Evolutionary conservation across 768 basidiomycete genomes (phyloP).

Genomic region (Amanita rimosa): DNA sequence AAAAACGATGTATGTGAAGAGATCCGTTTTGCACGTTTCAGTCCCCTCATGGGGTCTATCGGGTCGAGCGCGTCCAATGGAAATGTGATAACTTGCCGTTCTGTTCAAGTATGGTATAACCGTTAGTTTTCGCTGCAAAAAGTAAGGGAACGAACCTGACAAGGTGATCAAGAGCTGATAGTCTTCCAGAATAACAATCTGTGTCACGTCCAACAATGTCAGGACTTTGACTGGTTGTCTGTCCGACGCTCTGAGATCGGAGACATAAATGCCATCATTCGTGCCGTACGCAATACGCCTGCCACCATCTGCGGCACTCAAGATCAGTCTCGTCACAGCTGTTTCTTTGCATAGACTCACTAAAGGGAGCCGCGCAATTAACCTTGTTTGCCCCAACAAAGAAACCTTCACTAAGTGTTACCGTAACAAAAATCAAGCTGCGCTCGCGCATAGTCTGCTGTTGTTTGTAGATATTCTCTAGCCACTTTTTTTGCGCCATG

Average conservation of each 20-base stretch:
- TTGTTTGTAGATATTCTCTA: slow-evolving; percentile 84
- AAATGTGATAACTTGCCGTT: slow-evolving; percentile 93
- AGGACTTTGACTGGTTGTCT: slow-evolving; percentile 86
- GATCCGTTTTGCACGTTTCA: slow-evolving; percentile 91
- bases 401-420: slow-evolving; percentile 78
- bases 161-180: slow-evolving; percentile 95
- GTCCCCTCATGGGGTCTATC: slow-evolving; percentile 78
- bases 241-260: slow-evolving; percentile 67
- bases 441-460: slow-evolving; percentile 78
- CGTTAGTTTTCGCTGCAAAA: background rate
- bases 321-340: background rate
- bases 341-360: slow-evolving; percentile 40
- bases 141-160: slow-evolving; percentile 49
- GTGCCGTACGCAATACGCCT: slow-evolving; percentile 91
- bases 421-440: slow-evolving; percentile 79
- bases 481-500: slow-evolving; percentile 84
- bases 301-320: slow-evolving; percentile 49
- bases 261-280: slow-evolving; percentile 93
- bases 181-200: slow-evolving; percentile 94
- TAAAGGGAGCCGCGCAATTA: slow-evolving; percentile 80
- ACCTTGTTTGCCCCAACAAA: slow-evolving; percentile 80
- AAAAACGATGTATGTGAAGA: slow-evolving; percentile 96
- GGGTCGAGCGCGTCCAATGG: slow-evolving; percentile 88
- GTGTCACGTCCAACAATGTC: slow-evolving; percentile 78
- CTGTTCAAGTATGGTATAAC: slow-evolving; percentile 25